Conservation (phyloP, 768 basidiomycete genomes). For the Pleurotus platypus region DNA sequence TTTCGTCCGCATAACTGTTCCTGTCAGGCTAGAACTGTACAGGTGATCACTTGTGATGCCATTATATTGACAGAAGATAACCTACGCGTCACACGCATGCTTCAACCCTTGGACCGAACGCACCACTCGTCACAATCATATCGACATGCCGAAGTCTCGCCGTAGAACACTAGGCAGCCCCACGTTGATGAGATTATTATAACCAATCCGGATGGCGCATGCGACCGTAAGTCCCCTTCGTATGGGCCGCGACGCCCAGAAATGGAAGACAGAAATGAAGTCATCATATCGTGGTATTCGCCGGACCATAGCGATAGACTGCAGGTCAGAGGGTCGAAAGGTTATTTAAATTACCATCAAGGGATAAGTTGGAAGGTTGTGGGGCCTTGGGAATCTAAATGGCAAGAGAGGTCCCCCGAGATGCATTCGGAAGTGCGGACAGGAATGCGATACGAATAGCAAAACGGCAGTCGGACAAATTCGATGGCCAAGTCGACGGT, state of each 20-base stretch:
- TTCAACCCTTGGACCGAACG: conserved; percentile 3
- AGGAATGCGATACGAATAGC: neutral
- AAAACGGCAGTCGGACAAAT: neutral
- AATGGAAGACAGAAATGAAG: neutral
- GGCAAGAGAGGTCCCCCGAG: neutral
- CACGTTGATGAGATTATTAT: conserved; percentile 6
- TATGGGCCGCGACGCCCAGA: neutral
- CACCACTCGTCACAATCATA: neutral
- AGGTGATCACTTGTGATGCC: neutral
- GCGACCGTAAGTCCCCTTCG: neutral
- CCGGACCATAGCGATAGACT: conserved; percentile 5
- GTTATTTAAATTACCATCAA: neutral
- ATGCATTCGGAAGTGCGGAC: neutral
- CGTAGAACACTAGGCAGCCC: neutral
- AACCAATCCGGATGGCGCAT: conserved; percentile 4
- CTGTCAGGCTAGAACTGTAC: neutral
- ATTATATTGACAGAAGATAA: neutral
- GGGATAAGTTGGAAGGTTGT: neutral
- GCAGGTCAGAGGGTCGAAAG: neutral
- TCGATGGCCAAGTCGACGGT: neutral
- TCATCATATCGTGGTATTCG: neutral
- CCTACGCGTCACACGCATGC: neutral
- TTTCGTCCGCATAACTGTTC: neutral
- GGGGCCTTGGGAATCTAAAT: too few species aligned
- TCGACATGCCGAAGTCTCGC: conserved; percentile 5